Percentiles rank a stretch among this genome's conserved stretches.
These are phyloP conservation scores for Platanthera guangdongensis DNA, from an alignment of 106 monocot species.

Conservation along the genomic window DNA sequence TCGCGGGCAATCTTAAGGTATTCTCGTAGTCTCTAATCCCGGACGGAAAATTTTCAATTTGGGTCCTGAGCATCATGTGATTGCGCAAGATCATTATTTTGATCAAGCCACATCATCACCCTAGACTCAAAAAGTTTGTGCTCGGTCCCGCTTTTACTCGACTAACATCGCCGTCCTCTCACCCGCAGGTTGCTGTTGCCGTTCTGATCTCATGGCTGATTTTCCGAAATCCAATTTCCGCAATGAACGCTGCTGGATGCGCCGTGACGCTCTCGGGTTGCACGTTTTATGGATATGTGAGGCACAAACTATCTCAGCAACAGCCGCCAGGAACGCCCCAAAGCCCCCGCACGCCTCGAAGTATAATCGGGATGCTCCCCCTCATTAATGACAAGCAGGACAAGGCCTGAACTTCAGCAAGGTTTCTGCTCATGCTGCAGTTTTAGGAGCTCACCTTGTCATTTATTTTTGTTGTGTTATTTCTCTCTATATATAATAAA, in stretches of 20 bases:
- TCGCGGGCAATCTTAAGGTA: conserved; percentile 94
- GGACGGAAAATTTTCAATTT: too few relatives aligned
- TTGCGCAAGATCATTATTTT: too few relatives aligned
- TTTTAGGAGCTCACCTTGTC: background rate
- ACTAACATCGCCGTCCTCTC: background rate
- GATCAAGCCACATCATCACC: too few relatives aligned
- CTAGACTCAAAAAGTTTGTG: too few relatives aligned
- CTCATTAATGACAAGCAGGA: conserved; percentile 72
- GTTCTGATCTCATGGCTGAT: conserved; percentile 86
- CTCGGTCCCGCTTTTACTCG: background rate
- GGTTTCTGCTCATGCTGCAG: too few relatives aligned
- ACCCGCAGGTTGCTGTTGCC: conserved; percentile 77
- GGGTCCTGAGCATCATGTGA: too few relatives aligned
- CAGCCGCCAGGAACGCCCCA: conserved; percentile 36
- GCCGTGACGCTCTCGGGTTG: conserved; percentile 77
- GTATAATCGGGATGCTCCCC: conserved; percentile 56
- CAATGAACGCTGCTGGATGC: conserved; percentile 80
- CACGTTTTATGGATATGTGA: conserved; percentile 89
- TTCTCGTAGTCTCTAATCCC: background rate
- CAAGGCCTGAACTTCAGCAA: conserved; percentile 17
- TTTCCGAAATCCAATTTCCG: conserved; percentile 88
- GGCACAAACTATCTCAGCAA: conserved; percentile 70
- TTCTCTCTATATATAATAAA: background rate
- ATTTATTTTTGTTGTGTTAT: background rate
- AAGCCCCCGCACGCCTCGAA: conserved; percentile 29